Conservation (phyloP, 169 alveolate species). For the Plasmodium adleri region DNA sequence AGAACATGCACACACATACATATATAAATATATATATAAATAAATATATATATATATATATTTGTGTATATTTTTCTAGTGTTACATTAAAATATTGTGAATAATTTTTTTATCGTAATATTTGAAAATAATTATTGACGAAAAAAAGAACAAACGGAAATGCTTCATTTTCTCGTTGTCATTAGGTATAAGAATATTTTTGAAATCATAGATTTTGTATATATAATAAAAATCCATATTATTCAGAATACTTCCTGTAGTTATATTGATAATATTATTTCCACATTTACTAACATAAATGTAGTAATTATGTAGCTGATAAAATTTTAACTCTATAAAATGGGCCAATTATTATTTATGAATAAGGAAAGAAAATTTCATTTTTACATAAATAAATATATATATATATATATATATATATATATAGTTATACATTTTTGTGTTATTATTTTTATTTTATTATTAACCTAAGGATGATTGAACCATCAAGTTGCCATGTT, state of each 20-base stretch:
- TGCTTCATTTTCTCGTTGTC: constrained; percentile 36
- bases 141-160: constrained; percentile 41
- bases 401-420: not conserved
- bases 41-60: not conserved
- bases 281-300: constrained; percentile 60
- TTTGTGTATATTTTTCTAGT: not conserved
- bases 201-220: constrained; percentile 29
- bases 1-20: not conserved
- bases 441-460: not conserved
- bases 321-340: constrained; percentile 35
- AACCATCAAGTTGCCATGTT: not conserved
- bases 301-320: constrained; percentile 27
- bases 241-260: constrained; percentile 42
- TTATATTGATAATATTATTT: constrained; percentile 19
- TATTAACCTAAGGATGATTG: not conserved
- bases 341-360: not conserved
- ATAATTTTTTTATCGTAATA: constrained; percentile 48
- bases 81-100: constrained; percentile 59
- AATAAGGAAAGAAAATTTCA: too few relatives aligned
- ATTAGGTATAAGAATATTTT: constrained; percentile 23
- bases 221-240: constrained; percentile 68
- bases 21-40: not conserved
- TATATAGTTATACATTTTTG: not conserved
- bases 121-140: constrained; percentile 65
- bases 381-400: not conserved